Percentiles rank a stretch among this genome's conserved stretches.
Evolutionary conservation across 768 basidiomycete genomes (phyloP).

Genomic region (Crassisporium funariophilum): DNA sequence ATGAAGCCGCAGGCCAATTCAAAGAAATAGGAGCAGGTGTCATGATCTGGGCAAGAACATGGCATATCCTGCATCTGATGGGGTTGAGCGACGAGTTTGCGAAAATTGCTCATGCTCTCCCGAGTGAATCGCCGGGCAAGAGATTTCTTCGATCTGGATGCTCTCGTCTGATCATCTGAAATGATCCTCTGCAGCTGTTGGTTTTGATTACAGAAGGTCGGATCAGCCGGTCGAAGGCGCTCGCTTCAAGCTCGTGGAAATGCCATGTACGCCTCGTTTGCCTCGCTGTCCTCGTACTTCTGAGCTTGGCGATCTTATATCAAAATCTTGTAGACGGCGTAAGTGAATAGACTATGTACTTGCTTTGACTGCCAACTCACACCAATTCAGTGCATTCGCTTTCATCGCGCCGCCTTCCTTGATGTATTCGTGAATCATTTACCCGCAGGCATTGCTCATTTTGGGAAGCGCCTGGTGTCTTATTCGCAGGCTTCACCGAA

Average conservation of each 20-base stretch:
- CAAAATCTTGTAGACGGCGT: no score
- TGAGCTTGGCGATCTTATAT: no score
- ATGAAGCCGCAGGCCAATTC: slow-evolving; percentile 49
- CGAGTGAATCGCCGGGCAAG: slow-evolving; percentile 32
- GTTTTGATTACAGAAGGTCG: slow-evolving; percentile 48
- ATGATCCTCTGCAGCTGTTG: slow-evolving; percentile 32
- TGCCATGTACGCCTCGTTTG: slow-evolving; percentile 37
- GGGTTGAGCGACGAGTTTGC: slow-evolving; percentile 37
- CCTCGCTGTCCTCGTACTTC: background rate
- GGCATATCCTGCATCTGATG: slow-evolving; percentile 45
- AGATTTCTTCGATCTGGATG: no score
- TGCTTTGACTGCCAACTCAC: slow-evolving; percentile 1
- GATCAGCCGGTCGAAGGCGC: slow-evolving; percentile 41
- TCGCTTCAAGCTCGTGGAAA: slow-evolving; percentile 39
- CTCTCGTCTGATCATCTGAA: background rate
- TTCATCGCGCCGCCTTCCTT: slow-evolving; percentile 52
- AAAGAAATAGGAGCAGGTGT: slow-evolving; percentile 53
- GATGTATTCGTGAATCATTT: slow-evolving; percentile 39
- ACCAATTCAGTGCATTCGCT: slow-evolving; percentile 36
- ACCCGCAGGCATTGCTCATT: slow-evolving; percentile 37
- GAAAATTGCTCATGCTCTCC: slow-evolving; percentile 35
- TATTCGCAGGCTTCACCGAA: slow-evolving; percentile 21
- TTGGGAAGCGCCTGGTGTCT: slow-evolving; percentile 35
- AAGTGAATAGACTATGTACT: no score
- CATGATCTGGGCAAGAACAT: slow-evolving; percentile 49